phyloP scores from a whole-genome alignment of 1,139 yeast species.

The Groenewaldozyma auringiensis region DNA sequence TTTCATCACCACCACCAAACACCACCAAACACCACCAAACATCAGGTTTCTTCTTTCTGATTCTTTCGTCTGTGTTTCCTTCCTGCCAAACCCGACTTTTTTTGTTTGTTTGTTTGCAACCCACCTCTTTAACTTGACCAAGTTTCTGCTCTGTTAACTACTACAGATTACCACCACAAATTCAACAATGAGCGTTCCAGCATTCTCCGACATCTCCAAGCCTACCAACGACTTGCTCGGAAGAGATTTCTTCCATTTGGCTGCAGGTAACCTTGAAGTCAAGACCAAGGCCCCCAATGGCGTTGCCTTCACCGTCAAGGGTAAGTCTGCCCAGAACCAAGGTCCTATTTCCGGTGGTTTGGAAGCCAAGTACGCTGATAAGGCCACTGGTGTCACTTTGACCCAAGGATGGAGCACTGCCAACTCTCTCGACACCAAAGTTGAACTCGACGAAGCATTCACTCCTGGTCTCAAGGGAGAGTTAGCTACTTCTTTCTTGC shows the following conservation, averaged over 20 bases:
- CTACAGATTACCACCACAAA: neutral
- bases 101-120: neutral
- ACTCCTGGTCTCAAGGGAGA: conserved; percentile 96
- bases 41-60: neutral
- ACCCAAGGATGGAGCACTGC: conserved; percentile 98
- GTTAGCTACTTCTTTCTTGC: conserved; percentile 79
- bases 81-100: too few species aligned
- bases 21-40: too few species aligned
- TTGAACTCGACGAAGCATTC: conserved; percentile 85
- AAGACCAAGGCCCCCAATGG: conserved; percentile 96
- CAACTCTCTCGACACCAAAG: conserved; percentile 85
- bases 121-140: neutral
- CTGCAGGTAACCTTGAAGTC: conserved; percentile 82
- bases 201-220: conserved; percentile 71
- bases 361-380: conserved; percentile 91
- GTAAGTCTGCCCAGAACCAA: conserved; percentile 64
- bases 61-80: neutral
- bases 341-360: conserved; percentile 76
- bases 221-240: conserved; percentile 81
- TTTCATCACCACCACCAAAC: too few species aligned
- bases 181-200: conserved; percentile 31
- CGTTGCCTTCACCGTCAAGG: conserved; percentile 89
- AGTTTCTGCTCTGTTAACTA: neutral
- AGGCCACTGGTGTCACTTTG: conserved; percentile 84
- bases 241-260: conserved; percentile 87